Evolutionary conservation across 306 rosid genomes (phyloP).

Genomic region (Rosa rugosa): DNA sequence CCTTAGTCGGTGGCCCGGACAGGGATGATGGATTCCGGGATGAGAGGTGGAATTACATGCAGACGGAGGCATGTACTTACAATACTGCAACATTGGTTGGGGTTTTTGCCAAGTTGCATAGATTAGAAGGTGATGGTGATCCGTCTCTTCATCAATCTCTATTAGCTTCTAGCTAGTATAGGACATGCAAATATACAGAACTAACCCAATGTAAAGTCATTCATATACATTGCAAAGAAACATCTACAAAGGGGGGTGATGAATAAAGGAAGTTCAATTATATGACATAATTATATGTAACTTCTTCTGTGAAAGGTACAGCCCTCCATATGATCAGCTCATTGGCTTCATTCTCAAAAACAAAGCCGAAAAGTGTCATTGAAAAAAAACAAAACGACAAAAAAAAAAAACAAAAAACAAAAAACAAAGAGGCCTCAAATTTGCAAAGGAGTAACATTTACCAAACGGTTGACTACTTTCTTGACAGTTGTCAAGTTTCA

Average conservation of each 20-base stretch:
- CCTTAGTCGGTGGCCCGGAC: conserved; percentile 83
- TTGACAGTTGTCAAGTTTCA: too few species aligned
- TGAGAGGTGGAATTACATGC: conserved; percentile 58
- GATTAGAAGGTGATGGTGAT: conserved; percentile 11
- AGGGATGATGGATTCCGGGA: conserved; percentile 51
- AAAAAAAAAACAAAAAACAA: too few species aligned
- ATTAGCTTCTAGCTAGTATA: conserved; percentile 5
- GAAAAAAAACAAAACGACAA: too few species aligned
- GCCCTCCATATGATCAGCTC: neutral
- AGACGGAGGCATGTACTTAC: conserved; percentile 86
- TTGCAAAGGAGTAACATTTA: too few species aligned
- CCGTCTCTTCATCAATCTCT: neutral
- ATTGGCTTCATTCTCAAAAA: neutral
- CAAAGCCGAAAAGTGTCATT: neutral
- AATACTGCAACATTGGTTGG: conserved; percentile 73
- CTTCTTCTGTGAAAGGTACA: neutral
- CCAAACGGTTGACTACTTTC: too few species aligned
- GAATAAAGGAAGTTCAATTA: neutral
- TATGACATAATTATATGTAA: neutral
- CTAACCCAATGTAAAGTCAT: neutral
- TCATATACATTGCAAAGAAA: neutral
- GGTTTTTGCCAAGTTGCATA: conserved; percentile 59
- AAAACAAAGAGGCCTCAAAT: neutral
- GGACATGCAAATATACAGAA: neutral
- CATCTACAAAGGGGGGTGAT: neutral